Conservation (phyloP, 176 grass and related monocot genomes). For the Hordeum marinum region DNA sequence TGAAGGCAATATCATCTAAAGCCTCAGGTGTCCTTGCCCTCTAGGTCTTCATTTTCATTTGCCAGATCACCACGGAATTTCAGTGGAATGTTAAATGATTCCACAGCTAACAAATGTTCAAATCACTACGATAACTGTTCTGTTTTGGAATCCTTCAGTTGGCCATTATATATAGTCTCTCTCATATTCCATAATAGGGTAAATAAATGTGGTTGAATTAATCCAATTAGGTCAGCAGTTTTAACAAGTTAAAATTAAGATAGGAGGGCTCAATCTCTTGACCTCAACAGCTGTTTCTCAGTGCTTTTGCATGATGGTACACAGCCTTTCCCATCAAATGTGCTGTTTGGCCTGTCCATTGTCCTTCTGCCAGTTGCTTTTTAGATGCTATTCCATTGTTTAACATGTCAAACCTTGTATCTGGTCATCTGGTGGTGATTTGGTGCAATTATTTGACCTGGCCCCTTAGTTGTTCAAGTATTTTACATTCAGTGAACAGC, state of each 20-base stretch:
- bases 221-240: neutral
- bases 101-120: neutral
- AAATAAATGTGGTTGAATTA: neutral
- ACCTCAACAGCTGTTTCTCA: neutral
- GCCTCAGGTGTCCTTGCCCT: neutral
- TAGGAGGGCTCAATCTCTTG: neutral
- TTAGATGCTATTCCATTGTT: constrained; percentile 1
- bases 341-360: neutral
- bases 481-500: neutral
- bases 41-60: neutral
- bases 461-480: neutral
- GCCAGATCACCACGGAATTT: neutral
- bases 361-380: neutral
- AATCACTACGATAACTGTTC: neutral
- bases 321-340: neutral
- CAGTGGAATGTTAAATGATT: neutral
- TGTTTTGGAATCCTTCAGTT: neutral
- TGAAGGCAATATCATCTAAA: neutral
- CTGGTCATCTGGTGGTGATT: neutral
- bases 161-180: neutral
- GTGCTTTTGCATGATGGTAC: neutral
- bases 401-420: neutral
- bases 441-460: neutral
- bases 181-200: neutral
- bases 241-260: neutral